Evolutionary conservation across 2,329 filamentous ascomycete species (phyloP).

Genomic region (Alternaria consortialis): DNA sequence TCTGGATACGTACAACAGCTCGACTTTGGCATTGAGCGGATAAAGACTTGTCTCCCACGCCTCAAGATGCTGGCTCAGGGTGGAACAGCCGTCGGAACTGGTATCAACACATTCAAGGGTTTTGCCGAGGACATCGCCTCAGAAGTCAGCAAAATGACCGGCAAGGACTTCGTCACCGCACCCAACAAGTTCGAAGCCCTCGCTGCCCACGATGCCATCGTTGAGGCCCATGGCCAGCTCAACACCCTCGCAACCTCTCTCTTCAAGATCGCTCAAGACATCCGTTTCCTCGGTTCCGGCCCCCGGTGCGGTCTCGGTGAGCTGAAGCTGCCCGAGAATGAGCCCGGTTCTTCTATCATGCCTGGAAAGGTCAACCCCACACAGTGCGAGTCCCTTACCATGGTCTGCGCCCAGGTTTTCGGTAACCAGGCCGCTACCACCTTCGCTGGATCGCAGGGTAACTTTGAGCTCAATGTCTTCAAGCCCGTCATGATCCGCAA

Average conservation of each 20-base stretch:
- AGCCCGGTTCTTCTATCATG: slow-evolving; percentile 98
- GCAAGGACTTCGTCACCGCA: slow-evolving; percentile 91
- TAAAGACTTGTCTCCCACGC: slow-evolving; percentile 83
- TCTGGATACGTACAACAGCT: slow-evolving; percentile 97
- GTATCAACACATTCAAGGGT: slow-evolving; percentile 95
- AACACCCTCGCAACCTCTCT: slow-evolving; percentile 92
- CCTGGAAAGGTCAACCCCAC: slow-evolving; percentile 99
- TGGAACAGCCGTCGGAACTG: slow-evolving; percentile 95
- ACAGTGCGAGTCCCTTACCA: slow-evolving; percentile 96
- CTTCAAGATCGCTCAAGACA: slow-evolving; percentile 98
- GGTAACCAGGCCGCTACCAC: slow-evolving; percentile 95
- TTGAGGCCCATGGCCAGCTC: slow-evolving; percentile 90
- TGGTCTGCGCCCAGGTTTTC: slow-evolving; percentile 98
- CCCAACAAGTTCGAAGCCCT: slow-evolving; percentile 99
- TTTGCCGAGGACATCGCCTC: slow-evolving; percentile 93
- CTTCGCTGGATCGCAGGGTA: slow-evolving; percentile 94
- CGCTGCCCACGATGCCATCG: slow-evolving; percentile 93
- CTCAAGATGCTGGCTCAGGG: slow-evolving; percentile 90
- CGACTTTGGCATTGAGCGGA: slow-evolving; percentile 86
- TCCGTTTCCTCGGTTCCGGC: slow-evolving; percentile 94
- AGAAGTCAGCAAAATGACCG: slow-evolving; percentile 92
- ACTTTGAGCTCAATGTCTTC: slow-evolving; percentile 99
- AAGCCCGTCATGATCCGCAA: slow-evolving; percentile 97
- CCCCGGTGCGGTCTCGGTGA: slow-evolving; percentile 96
- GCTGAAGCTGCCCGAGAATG: slow-evolving; percentile 93